Base-by-base conservation (phyloP, 2,329 filamentous ascomycete genomes). In the Beauveria rudraprayagi region DNA sequence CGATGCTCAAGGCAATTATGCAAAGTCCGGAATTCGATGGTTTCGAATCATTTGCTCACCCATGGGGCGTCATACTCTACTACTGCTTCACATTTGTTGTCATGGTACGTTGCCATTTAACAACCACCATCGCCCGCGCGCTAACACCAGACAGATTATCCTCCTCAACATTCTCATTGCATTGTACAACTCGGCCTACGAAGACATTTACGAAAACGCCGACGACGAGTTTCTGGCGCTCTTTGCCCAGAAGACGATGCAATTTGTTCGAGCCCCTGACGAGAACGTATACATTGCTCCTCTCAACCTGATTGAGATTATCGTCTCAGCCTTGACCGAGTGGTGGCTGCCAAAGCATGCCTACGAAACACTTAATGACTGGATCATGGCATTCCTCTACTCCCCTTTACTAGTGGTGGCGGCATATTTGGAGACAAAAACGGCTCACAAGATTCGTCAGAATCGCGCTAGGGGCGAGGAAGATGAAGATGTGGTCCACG, bases 251-350 rank as follows among this genome's bases (percentile, higher is more conserved):
- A 96, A 96, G 75, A 97, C 94, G 0, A 91, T 97, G 83, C 92
- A 96, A 69, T 99, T 97, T 69, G 91, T 97, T 19, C 90, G 94
- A 54, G 94, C 94, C 0, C 94, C 94, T 0, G 94, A 99, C 68
- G 94, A 99, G 73, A 99, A 99, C 67, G 94, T 99, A 60, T 99
- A 94, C 75, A 96, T 99, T 69, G 87, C 94, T 0, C 94, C 94
- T 0, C 90, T 99, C 75, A 99, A 99, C 72, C 81, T 99, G 2
- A 83, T 99, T 63, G 94, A 99, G 72, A 86, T 97, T 19, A 80
- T 96, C 63, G 78, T 84, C 63, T 82, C 97, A 3, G 83, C 89
- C 44, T 70, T 95, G 0, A 87, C 96, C 58, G 94, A 97, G 77
- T 99, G 94, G 94, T 99, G 93, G 94, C 82, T 99, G 79, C 77